Percentiles rank a stretch among this genome's conserved stretches.
These are phyloP conservation scores for Wallacemonas collosoma DNA, from an alignment of 208 protist species.

Conservation along the genomic window DNA sequence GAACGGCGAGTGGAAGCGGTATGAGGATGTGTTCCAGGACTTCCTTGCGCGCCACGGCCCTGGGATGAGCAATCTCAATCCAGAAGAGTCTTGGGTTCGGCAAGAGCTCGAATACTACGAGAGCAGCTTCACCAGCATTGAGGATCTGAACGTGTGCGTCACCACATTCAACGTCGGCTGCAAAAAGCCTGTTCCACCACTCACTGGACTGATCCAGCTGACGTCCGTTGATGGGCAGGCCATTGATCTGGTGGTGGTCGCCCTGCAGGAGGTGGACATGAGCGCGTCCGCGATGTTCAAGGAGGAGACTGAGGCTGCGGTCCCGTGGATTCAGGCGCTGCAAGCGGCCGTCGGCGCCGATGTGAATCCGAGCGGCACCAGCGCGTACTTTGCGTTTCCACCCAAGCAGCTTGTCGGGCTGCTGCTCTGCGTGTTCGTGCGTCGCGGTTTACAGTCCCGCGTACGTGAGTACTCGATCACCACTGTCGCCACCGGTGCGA, in stretches of 20 bases:
- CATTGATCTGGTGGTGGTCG: conserved; percentile 79
- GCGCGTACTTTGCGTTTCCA: conserved; percentile 72
- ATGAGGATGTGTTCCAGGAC: conserved; percentile 51
- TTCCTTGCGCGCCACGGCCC: conserved; percentile 6
- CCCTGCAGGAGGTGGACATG: conserved; percentile 94
- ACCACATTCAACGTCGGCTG: conserved; percentile 88
- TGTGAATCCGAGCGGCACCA: conserved; percentile 17
- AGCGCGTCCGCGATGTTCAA: conserved; percentile 84
- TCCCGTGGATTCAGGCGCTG: conserved; percentile 69
- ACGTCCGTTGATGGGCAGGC: conserved; percentile 23
- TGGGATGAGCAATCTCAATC: conserved; percentile 5
- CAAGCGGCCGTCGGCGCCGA: conserved; percentile 62
- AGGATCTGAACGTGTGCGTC: conserved; percentile 65
- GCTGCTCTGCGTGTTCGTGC: conserved; percentile 80
- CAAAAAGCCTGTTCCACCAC: conserved; percentile 69
- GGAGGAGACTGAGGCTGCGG: conserved; percentile 80
- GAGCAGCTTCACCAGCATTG: conserved; percentile 58
- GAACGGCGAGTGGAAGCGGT: conserved; percentile 42
- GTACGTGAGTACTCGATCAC: conserved; percentile 58
- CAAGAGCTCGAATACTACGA: conserved; percentile 80
- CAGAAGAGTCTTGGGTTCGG: conserved; percentile 78
- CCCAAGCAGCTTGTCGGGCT: conserved; percentile 88
- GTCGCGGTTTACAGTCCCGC: conserved; percentile 54
- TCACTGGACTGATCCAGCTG: conserved; percentile 31
- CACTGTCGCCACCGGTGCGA: conserved; percentile 82